Conservation (phyloP, 202 grass and related monocot species). For the Setaria viridis region DNA sequence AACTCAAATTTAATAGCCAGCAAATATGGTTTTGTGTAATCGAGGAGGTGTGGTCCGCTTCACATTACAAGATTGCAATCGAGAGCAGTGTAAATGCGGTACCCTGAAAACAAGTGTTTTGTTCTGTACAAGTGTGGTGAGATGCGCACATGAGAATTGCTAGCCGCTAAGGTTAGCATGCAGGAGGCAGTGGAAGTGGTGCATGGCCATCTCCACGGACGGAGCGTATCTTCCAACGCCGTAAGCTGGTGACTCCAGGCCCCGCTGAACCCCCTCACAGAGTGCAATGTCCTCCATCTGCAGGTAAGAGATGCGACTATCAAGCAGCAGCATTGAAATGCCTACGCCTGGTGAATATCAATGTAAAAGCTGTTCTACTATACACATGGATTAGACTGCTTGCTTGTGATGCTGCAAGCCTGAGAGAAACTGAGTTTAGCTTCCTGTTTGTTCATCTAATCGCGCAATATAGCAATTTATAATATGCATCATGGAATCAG, state of each 20-base stretch:
- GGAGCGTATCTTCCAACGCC: slow-evolving; percentile 78
- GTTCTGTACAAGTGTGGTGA: background rate
- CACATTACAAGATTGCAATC: slow-evolving; percentile 14
- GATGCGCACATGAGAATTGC: background rate
- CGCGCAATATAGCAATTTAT: background rate
- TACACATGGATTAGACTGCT: background rate
- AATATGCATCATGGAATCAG: background rate
- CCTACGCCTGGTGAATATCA: background rate
- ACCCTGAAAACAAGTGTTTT: background rate
- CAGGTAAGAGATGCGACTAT: background rate
- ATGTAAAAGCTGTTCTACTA: background rate
- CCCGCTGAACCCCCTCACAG: slow-evolving; percentile 89
- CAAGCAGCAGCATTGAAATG: background rate
- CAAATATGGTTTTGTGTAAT: background rate
- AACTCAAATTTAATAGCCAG: background rate
- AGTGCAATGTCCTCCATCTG: slow-evolving; percentile 92
- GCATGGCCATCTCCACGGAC: slow-evolving; percentile 92
- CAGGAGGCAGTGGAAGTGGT: slow-evolving; percentile 87
- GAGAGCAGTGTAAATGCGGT: background rate
- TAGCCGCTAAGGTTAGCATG: slow-evolving; percentile 50
- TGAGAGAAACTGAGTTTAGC: background rate
- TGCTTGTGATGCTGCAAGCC: background rate
- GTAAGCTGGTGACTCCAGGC: slow-evolving; percentile 79
- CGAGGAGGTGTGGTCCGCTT: background rate
- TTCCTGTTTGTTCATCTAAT: background rate